Evolutionary conservation across 2,329 filamentous ascomycete species (phyloP), one percentile per base, ranked within the genome.

Genomic region (Xylaria hypoxylon): DNA sequence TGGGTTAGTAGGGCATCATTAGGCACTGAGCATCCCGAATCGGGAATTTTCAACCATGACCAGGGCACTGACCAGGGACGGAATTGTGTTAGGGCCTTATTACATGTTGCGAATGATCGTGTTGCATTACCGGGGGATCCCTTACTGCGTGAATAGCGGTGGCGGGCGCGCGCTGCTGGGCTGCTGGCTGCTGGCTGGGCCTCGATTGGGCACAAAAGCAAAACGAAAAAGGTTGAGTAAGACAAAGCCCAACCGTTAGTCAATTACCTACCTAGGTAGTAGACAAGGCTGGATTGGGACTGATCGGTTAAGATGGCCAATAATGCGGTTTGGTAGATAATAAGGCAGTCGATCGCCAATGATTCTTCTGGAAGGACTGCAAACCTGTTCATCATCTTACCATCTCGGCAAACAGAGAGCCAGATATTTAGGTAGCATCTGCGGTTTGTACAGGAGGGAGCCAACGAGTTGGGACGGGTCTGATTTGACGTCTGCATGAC

Each of bases 181-280:
- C 62, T 71, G 67, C 68, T 64, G 71, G 66, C 64, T 62, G 71
- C 68, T 57, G 71, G 64, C 70, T 70, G 70, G 72, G 71, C 70
- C 71, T 72, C 69, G 70, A 73, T 77, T 75, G 75, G 74, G 74
- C 74, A 75, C 35, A 65, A 69, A 55, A 42, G 52, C 15, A n/a
- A 42, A 24, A 38, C 5, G 44, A 19, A 74, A 69, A 59, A 53
- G 71, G 68, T 68, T 47, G 26, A 22, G 70, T 63, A 64, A 69
- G 60, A 61, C 61, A 44, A 65, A 69, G 70, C 73, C 74, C 71
- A 75, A 73, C 62, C 61, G 53, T 50, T 33, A 28, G 42, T 28
- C 60, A n/a, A n/a, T n/a, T n/a, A n/a, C n/a, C n/a, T n/a, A n/a
- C n/a, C n/a, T n/a, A n/a, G n/a, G n/a, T n/a, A n/a, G n/a, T 51